Evolutionary conservation across 1,139 yeast genomes (phyloP).

Genomic region (Geotrichum fermentans): DNA sequence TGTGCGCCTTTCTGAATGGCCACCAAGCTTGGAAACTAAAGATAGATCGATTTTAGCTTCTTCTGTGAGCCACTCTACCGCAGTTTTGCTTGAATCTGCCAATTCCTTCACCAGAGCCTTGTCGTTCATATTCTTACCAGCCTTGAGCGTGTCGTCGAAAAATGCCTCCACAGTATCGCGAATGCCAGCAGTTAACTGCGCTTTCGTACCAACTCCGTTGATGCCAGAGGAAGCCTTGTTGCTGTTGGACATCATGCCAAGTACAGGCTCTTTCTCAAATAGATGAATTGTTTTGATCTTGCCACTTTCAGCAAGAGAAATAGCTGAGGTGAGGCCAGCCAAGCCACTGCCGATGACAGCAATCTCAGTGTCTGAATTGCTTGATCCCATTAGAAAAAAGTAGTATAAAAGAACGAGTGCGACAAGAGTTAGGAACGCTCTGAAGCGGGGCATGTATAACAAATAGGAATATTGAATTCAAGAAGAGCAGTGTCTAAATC

Average conservation of each 20-base stretch:
- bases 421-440: too few relatives aligned
- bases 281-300: slow-evolving; percentile 21
- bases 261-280: slow-evolving; percentile 27
- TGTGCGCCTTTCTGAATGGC: slow-evolving; percentile 69
- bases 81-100: slow-evolving; percentile 45
- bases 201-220: slow-evolving; percentile 64
- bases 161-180: slow-evolving; percentile 56
- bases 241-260: slow-evolving; percentile 43
- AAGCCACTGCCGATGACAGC: slow-evolving; percentile 15
- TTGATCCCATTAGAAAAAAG: not conserved
- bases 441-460: too few relatives aligned
- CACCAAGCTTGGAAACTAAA: slow-evolving; percentile 66
- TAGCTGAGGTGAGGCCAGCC: slow-evolving; percentile 15
- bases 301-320: slow-evolving; percentile 9
- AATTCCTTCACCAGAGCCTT: slow-evolving; percentile 49
- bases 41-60: slow-evolving; percentile 57
- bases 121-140: slow-evolving; percentile 61
- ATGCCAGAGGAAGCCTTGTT: slow-evolving; percentile 81
- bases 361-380: not conserved
- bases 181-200: slow-evolving; percentile 46
- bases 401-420: too few relatives aligned
- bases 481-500: too few relatives aligned
- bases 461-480: too few relatives aligned
- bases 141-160: slow-evolving; percentile 58
- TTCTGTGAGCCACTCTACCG: slow-evolving; percentile 69